Evolutionary conservation across 805 yeast species (phyloP), one percentile per base, ranked within the genome.

Genomic region (Saccharomycopsis sp.): DNA sequence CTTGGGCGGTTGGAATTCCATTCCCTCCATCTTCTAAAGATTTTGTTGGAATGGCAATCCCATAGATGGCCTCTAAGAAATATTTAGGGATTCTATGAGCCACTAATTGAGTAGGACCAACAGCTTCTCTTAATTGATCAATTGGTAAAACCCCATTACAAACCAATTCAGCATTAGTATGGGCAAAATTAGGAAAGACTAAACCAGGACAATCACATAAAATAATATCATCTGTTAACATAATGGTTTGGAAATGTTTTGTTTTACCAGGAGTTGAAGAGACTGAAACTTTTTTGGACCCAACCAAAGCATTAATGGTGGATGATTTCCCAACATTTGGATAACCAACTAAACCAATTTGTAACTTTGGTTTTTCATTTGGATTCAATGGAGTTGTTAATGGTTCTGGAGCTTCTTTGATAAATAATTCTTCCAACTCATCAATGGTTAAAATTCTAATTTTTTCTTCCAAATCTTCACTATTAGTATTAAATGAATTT

Each of bases 231-330:
- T 81, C 83, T 1, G 95, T 76, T 34, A 92, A 69, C 55, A 76
- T 74, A 47, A 92, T 88, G 1, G 99, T 92, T 66, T 92, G 99
- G 70, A 92, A 92, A 69, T 92, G 99, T 59, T 92, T 92, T 12
- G 99, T 92, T 59, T 92, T 92, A 66, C 99, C 99, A 12, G 99
- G 99, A 1, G 98, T 92, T 1, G 97, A 71, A 2, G 97, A 89
- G 29, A 92, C 99, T 2, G 96, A 87, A n/a, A 92, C 99, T 59
- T 85, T 88, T 56, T 92, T 92, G 15, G 96, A 77, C 12, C 98
- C 98, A 34, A 89, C 92, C 31, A 92, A 67, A 0, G 98, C 96
- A 60, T 92, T 92, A 53, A 92, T 92, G 2, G 97, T 92, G n/a
- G 97, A 88, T 2, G 97, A 92, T 57, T 85, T 85, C 65, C 95